Base-by-base conservation (phyloP, 257 asterid genomes). In the Ajuga chamaepitys region DNA sequence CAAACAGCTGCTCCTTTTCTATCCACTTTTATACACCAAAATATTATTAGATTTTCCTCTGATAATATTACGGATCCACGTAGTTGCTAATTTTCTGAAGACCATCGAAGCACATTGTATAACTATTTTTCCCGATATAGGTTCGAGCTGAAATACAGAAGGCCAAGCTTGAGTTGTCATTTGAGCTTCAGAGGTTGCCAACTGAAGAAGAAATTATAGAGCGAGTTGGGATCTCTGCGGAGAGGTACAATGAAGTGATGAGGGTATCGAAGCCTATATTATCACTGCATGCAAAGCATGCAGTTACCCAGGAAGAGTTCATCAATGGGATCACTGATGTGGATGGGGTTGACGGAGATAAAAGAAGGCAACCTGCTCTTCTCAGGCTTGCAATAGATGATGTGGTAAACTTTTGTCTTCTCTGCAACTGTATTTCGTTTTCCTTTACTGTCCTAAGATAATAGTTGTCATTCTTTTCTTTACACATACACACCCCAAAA, bases 321-420 rank as follows among this genome's bases (percentile, higher is more conserved):
- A 88, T 85, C 68, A 80, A 83, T 53, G 95, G 76, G 50, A 80
- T 91, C 60, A 78, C 91, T 45, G 98, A 91, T 38, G 79, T 81
- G 45, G 95, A 91, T 67, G 86, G 76, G 13, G 88, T 80, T 18
- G 91, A 81, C 17, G 95, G 92, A 46, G 95, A 86, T 57, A 80
- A 75, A 64, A 77, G 84, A 79, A 83, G 78, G 75, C 95, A 86
- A 67, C 95, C 94, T 34, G 95, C 95, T 46, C 89, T 91, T 63
- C 96, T 91, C 75, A 84, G 96, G 83, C 95, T 91, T 62, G 95
- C 96, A 53, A 82, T 88, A 14, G 98, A 91, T 61, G 98, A 91
- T 68, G 98, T 91, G 96, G 98, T 88, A 80, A 80, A 42, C 67
- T 74, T 42, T 56, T 24, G 9, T 63, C 25, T 34, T 48, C 12